phyloP scores from a whole-genome alignment of 2,329 filamentous ascomycete genomes.

The Trichoderma atrobrunneum region DNA sequence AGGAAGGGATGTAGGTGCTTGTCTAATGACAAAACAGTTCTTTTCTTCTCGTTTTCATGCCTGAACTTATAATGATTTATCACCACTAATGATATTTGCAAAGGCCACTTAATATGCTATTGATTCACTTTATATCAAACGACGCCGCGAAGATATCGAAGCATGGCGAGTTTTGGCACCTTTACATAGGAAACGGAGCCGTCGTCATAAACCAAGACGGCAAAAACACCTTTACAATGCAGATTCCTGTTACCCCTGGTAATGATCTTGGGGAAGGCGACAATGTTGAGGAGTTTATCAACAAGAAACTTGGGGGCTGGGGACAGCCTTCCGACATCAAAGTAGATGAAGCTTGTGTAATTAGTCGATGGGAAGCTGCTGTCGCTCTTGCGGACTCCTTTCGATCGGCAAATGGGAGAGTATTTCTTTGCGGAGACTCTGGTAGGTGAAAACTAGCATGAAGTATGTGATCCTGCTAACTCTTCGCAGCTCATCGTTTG shows the following conservation, averaged over 20 bases:
- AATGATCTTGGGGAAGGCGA: not conserved
- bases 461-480: not conserved
- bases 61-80: fast-evolving
- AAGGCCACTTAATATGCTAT: not conserved
- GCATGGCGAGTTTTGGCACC: not conserved
- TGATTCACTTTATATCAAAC: not conserved
- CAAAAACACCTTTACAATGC: not conserved
- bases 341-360: not conserved
- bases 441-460: not conserved
- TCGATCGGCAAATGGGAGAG: not conserved
- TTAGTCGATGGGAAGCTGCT: not conserved
- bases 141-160: not conserved
- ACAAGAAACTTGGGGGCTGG: not conserved
- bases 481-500: not conserved
- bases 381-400: not conserved
- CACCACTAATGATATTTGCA: not conserved
- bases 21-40: not conserved
- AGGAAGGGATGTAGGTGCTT: not conserved
- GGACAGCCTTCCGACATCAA: not conserved
- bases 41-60: not conserved
- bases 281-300: not conserved
- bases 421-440: not conserved
- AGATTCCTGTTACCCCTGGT: not conserved
- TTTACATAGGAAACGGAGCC: not conserved
- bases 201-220: not conserved